Evolutionary conservation across 169 alveolate species (phyloP).

Genomic region (Theileria orientalis): DNA sequence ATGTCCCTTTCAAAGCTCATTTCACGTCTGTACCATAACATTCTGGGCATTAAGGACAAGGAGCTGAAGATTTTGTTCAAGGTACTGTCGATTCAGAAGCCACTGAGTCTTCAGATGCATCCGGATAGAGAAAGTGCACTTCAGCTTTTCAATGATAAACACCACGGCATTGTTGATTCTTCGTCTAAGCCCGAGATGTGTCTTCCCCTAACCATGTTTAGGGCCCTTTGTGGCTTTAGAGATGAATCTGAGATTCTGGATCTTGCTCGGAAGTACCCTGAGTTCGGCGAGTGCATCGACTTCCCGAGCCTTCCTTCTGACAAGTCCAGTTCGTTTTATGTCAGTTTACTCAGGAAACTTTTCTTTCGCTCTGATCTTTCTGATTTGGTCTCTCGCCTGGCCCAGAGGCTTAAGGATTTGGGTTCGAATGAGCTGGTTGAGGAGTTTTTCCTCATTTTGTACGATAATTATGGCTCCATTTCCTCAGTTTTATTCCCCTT

Average conservation of each 20-base stretch:
- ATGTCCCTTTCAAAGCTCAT: background rate
- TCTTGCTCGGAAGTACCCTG: conserved; percentile 28
- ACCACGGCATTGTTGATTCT: conserved; percentile 47
- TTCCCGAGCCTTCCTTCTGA: background rate
- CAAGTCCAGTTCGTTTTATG: conserved; percentile 1
- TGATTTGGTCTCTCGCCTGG: background rate
- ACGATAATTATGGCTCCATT: conserved; percentile 80
- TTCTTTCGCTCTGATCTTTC: background rate
- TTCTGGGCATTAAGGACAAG: background rate
- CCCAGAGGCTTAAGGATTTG: background rate
- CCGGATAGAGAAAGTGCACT: conserved; percentile 63
- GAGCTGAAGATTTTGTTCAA: conserved; percentile 48
- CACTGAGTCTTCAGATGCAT: conserved; percentile 74
- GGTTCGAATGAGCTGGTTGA: conserved; percentile 28
- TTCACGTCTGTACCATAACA: background rate
- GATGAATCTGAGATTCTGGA: conserved; percentile 4
- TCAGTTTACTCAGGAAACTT: conserved; percentile 3
- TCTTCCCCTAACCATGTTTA: conserved; percentile 44
- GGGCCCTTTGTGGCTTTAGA: conserved; percentile 42
- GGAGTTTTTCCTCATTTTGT: conserved; percentile 50
- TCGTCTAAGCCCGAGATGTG: conserved; percentile 63
- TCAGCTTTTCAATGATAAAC: conserved; percentile 12
- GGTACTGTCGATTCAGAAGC: conserved; percentile 71
- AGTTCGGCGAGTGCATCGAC: conserved; percentile 21
- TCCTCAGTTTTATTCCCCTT: conserved; percentile 85